Evolutionary conservation across 495 filamentous ascomycete species (phyloP), one percentile per base, ranked within the genome.

Genomic region (Beverwykella pulmonaria): DNA sequence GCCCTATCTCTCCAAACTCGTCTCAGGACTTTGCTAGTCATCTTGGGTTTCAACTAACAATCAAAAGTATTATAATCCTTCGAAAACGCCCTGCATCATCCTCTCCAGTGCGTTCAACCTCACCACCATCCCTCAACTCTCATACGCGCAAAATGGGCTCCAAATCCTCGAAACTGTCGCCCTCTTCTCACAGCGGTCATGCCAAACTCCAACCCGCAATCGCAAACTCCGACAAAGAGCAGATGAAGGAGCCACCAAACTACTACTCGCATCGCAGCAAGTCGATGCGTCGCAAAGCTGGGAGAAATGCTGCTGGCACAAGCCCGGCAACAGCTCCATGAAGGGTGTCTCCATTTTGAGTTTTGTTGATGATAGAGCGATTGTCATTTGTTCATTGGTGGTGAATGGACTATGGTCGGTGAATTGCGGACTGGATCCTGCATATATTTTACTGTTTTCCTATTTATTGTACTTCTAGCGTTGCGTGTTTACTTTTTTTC

Each of bases 191-290:
- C 15, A 2, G 15, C 3, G 9, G 12, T 19, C 44, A 39, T 47
- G 29, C 27, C 63, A 59, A 65, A 47, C 55, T 65, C 27, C 63
- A 65, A 12, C 61, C 61, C n/a, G 22, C 44, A 8, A 15, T n/a
- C 9, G 29, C 44, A 14, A 56, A 36, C 12, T 23, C 53, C 30
- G 63, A 65, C 54, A 65, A 65, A 23, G 54, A 52, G 32, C 53
- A 65, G 29, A 59, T 65, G 54, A 59, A 59, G 54, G 63, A 65
- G 27, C 63, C 63, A 14, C 22, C 41, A 22, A 65, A 65, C 63
- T 65, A 65, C 63, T 65, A 65, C 55, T 25, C 54, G 14, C 63
- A 53, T 30, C 63, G 63, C 27, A 59, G 54, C 63, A 65, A 65
- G 34, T 46, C 29, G 1, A 36, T 59, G 54, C 63, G 63, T n/a